A percentile compares a stretch with the other conserved stretches of the same genome.
Conservation (phyloP, 306 rosid species). For the Prunus mume region DNA sequence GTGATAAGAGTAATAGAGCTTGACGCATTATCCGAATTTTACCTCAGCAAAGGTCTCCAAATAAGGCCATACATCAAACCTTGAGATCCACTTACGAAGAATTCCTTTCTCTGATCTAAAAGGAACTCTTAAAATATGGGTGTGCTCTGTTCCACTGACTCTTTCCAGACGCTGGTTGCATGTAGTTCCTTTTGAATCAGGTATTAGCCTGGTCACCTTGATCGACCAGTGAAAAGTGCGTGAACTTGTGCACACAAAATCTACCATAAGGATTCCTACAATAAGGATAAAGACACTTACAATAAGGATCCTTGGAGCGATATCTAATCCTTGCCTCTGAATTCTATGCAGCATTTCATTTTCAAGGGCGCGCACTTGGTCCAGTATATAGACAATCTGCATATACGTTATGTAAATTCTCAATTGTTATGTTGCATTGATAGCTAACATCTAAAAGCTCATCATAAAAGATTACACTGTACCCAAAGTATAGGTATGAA, state of each 20-base stretch:
- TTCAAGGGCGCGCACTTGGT: conserved; percentile 86
- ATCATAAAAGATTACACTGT: not conserved
- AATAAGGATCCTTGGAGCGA: conserved; percentile 65
- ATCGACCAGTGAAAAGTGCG: not conserved
- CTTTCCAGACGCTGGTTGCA: conserved; percentile 93
- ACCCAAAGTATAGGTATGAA: not conserved
- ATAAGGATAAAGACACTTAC: conserved; percentile 35
- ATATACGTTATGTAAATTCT: not conserved
- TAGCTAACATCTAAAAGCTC: not conserved
- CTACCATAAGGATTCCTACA: not conserved
- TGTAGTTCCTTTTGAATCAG: conserved; percentile 66
- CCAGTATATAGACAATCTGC: conserved; percentile 80
- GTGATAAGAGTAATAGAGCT: conserved; percentile 8
- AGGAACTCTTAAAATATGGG: conserved; percentile 83
- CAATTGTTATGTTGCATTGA: not conserved
- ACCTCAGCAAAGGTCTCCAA: conserved; percentile 94
- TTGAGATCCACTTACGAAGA: conserved; percentile 69
- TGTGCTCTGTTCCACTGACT: conserved; percentile 73
- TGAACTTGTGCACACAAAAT: not conserved
- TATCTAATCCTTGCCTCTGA: conserved; percentile 62
- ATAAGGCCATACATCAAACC: conserved; percentile 87
- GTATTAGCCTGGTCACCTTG: conserved; percentile 50
- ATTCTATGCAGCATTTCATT: conserved; percentile 69
- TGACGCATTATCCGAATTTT: conserved; percentile 7
- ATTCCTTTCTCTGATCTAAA: conserved; percentile 54